Conservation (phyloP, 2,329 filamentous ascomycete genomes). For the Aspergillus hiratsukae region DNA sequence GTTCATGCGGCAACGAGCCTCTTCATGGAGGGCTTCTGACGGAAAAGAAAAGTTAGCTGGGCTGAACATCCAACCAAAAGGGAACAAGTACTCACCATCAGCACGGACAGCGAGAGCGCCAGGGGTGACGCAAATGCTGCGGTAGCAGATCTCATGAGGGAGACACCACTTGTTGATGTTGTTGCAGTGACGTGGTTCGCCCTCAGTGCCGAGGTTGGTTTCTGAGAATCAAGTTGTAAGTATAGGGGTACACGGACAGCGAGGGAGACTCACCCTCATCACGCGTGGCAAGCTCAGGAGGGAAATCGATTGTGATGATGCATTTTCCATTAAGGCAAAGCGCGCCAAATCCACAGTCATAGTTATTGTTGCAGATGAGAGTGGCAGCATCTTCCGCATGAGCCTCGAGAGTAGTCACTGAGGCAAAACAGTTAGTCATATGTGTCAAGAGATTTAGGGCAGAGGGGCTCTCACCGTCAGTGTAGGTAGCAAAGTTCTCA, state of each 20-base stretch:
- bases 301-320: background rate
- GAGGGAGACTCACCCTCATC: background rate
- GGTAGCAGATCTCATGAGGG: background rate
- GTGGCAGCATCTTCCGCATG: background rate
- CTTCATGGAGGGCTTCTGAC: background rate
- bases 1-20: background rate
- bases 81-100: background rate
- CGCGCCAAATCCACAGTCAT: background rate
- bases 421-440: background rate
- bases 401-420: background rate
- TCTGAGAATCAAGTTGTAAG: background rate
- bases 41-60: background rate
- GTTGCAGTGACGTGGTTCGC: background rate
- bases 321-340: background rate
- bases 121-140: background rate
- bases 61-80: background rate
- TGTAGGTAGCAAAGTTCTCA: background rate
- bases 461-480: background rate
- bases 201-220: background rate
- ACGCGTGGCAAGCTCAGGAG: background rate
- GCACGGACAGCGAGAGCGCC: background rate
- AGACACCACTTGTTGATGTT: background rate
- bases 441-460: background rate
- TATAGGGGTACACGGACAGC: background rate
- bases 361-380: accelerated